Percentiles rank a stretch among this genome's conserved stretches.
Evolutionary conservation across 1,284 basidiomycete species (phyloP).

Genomic region (Prillingera fragicola): DNA sequence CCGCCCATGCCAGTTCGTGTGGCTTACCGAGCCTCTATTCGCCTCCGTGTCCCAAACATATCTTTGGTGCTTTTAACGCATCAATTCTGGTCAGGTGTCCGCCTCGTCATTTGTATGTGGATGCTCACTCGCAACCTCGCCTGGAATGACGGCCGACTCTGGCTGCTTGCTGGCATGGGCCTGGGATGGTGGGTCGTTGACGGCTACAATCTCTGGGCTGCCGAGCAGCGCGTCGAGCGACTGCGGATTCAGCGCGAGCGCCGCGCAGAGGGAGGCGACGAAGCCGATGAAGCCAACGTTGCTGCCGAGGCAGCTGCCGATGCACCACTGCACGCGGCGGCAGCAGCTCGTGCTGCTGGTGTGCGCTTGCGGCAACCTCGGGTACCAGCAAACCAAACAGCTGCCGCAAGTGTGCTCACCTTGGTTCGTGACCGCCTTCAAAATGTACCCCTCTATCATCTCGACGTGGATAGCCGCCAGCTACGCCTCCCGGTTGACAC

Average conservation of each 20-base stretch:
- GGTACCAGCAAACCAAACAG: neutral
- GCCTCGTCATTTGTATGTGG: constrained; percentile 31
- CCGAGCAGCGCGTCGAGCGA: constrained; percentile 5
- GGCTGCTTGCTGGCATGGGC: constrained; percentile 29
- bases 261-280: neutral
- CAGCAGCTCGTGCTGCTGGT: neutral
- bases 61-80: constrained; percentile 21
- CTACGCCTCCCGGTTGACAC: constrained; percentile 19
- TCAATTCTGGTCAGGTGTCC: constrained; percentile 30
- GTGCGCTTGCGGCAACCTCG: neutral
- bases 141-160: constrained; percentile 32
- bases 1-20: constrained; percentile 1
- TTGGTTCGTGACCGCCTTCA: no score
- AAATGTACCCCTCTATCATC: constrained; percentile 21
- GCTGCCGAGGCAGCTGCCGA: no score
- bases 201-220: constrained; percentile 15
- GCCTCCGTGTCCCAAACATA: constrained; percentile 16
- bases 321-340: neutral
- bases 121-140: constrained; percentile 39
- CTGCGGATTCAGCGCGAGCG: neutral
- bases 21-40: constrained; percentile 4
- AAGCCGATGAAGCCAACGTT: neutral
- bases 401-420: no score
- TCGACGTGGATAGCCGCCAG: constrained; percentile 26
- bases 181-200: constrained; percentile 35